Evolutionary conservation across 2,329 filamentous ascomycete genomes (phyloP).

Genomic region (Fusarium sp.): DNA sequence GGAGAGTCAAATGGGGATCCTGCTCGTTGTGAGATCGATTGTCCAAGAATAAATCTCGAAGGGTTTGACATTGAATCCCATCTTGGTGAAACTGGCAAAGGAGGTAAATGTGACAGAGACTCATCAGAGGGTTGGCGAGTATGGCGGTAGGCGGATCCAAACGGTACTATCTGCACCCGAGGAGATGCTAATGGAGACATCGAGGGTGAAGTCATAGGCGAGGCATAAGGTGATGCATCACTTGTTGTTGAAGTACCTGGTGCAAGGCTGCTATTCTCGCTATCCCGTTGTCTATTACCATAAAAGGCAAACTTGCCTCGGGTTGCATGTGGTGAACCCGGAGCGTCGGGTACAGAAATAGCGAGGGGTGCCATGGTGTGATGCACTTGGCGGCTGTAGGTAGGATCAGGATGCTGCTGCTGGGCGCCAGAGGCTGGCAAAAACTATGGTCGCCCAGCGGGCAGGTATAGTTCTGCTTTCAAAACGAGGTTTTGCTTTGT

Average conservation of each 20-base stretch:
- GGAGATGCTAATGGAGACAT: slow-evolving; percentile 42
- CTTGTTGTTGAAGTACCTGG: slow-evolving; percentile 32
- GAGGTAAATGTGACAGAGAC: slow-evolving; percentile 49
- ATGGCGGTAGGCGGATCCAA: slow-evolving; percentile 41
- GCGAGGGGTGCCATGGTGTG: slow-evolving; percentile 39
- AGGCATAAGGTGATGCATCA: slow-evolving; percentile 44
- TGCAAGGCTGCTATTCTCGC: slow-evolving; percentile 37
- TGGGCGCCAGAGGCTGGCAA: slow-evolving; percentile 39
- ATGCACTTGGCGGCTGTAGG: slow-evolving; percentile 16
- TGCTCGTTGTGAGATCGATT: slow-evolving; percentile 36
- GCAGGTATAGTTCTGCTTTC: slow-evolving; percentile 10
- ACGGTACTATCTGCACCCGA: slow-evolving; percentile 41
- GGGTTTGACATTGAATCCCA: slow-evolving; percentile 59
- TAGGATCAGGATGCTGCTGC: slow-evolving; percentile 35
- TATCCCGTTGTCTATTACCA: slow-evolving; percentile 37
- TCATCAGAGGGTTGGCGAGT: slow-evolving; percentile 39
- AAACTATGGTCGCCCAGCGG: slow-evolving; percentile 44
- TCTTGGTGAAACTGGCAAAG: slow-evolving; percentile 55
- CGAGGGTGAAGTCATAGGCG: slow-evolving; percentile 38
- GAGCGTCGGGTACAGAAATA: slow-evolving; percentile 37
- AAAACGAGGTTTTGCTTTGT: slow-evolving; percentile 22
- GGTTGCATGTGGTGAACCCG: slow-evolving; percentile 38
- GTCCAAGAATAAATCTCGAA: slow-evolving; percentile 46
- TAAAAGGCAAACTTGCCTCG: slow-evolving; percentile 41
- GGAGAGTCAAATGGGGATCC: slow-evolving; percentile 45